Evolutionary conservation across 164 flowering plant species (phyloP).

Genomic region (Nymphaea thermarum): DNA sequence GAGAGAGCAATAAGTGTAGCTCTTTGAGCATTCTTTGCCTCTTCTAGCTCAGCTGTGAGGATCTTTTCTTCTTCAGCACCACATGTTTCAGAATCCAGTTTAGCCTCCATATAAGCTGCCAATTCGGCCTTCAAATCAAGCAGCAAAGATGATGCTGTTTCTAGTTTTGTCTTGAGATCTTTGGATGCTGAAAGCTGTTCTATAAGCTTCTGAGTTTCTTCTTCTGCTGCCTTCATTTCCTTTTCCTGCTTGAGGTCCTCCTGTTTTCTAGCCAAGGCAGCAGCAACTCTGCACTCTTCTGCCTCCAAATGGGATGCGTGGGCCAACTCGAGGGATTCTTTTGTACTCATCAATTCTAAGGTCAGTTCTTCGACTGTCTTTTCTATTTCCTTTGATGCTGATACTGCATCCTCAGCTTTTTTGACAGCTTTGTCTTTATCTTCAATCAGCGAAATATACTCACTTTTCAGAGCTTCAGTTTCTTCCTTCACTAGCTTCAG

Average conservation of each 20-base stretch:
- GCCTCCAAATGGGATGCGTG: slow-evolving; percentile 82
- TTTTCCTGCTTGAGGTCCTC: slow-evolving; percentile 60
- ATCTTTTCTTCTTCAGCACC: slow-evolving; percentile 10
- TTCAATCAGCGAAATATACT: slow-evolving; percentile 34
- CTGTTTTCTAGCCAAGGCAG: slow-evolving; percentile 71
- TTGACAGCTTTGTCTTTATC: slow-evolving; percentile 51
- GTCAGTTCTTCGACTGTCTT: slow-evolving; percentile 73
- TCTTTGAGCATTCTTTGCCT: slow-evolving; percentile 26
- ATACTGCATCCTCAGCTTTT: slow-evolving; percentile 51
- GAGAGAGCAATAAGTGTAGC: slow-evolving; percentile 42
- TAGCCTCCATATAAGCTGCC: slow-evolving; percentile 73
- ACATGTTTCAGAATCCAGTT: slow-evolving; percentile 28
- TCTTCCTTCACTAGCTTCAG: slow-evolving; percentile 65
- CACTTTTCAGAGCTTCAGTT: slow-evolving; percentile 36
- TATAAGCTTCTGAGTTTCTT: slow-evolving; percentile 46
- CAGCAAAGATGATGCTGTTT: slow-evolving; percentile 47
- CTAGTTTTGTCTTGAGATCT: slow-evolving; percentile 56
- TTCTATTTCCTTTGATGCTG: slow-evolving; percentile 60
- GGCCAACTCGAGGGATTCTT: slow-evolving; percentile 71
- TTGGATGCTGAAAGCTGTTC: slow-evolving; percentile 36
- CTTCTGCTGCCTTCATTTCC: slow-evolving; percentile 77
- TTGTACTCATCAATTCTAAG: slow-evolving; percentile 62
- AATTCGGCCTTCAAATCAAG: slow-evolving; percentile 54
- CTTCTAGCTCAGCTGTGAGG: slow-evolving; percentile 9
- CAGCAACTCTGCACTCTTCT: slow-evolving; percentile 75